Percentiles rank a stretch among this genome's conserved stretches.
phyloP scores from a whole-genome alignment of 345 rosid genomes.

The Bruguiera gymnorhiza region DNA sequence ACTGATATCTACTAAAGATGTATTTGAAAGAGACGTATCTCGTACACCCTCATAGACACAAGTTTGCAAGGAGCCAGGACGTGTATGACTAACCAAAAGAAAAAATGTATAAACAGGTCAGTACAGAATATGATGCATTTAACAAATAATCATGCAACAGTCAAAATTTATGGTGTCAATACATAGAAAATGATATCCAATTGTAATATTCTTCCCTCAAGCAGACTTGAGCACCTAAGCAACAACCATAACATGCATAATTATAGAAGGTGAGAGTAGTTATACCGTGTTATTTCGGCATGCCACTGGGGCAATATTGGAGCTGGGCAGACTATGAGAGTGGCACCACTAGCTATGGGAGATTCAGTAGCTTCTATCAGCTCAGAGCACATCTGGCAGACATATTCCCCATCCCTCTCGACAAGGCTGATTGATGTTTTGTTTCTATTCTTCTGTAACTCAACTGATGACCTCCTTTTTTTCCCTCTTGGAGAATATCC shows the following conservation, averaged over 20 bases:
- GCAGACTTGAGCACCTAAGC: too few relatives aligned
- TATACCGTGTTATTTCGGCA: conserved; percentile 80
- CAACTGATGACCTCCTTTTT: conserved; percentile 28
- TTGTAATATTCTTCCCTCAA: background rate
- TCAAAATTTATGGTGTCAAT: conserved; percentile 6
- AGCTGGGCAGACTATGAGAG: conserved; percentile 93
- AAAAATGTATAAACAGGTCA: conserved; percentile 19
- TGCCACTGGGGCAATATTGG: conserved; percentile 96
- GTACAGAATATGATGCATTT: conserved; percentile 12
- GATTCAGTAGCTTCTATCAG: conserved; percentile 66
- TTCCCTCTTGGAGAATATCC: conserved; percentile 83
- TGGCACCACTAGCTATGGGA: conserved; percentile 82
- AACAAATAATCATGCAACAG: conserved; percentile 13
- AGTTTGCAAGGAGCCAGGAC: conserved; percentile 67
- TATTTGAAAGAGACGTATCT: conserved; percentile 54
- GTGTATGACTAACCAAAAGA: conserved; percentile 66
- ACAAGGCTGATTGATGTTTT: conserved; percentile 44
- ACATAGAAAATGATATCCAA: too few relatives aligned
- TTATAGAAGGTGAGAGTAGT: conserved; percentile 1
- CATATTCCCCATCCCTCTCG: conserved; percentile 69
- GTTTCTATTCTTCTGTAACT: conserved; percentile 46
- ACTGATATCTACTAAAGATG: conserved; percentile 45
- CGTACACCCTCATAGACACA: conserved; percentile 84
- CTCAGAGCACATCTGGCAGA: conserved; percentile 77
- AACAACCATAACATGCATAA: background rate